Base-by-base conservation (phyloP, 352 stramenopile species). In the Pythium angustatum region DNA sequence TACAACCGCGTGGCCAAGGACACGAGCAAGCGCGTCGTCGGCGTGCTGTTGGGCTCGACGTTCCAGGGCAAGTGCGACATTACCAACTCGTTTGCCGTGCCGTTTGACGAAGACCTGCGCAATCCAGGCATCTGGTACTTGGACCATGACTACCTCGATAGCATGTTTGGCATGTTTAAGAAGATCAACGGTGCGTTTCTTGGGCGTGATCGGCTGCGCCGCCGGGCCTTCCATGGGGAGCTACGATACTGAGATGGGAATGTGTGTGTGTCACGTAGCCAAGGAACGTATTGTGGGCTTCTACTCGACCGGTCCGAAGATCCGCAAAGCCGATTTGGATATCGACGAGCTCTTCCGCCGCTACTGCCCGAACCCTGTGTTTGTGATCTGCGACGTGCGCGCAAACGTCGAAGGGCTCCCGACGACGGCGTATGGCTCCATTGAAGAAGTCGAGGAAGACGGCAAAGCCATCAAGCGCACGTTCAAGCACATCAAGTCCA, bases 121-220 rank as follows among this genome's bases (percentile, higher is more conserved):
- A 99, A 99, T 80, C 91, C 93, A 36, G 83, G 81, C 22, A 98
- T 99, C 53, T 99, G 98, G 93, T 99, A 99, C 79, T 79, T 99
- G 43, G 98, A 99, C 85, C 97, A 99, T 79, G 98, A 99, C 81
- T 99, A 98, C 71, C 78, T 99, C 40, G 97, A 99, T 75, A 99
- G 85, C 72, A 99, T 99, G 97, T 96, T 90, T 65, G 67, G 75
- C 53, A 98, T 98, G 91, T 98, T 97, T 74, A 96, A 94, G 78
- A 97, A 98, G 77, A 96, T 98, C 61, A 97, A 95, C 64, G 87
- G 81, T 90, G 66, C 66, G 76, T 83, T 6, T 40, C 10, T 58
- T 21, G 34, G 5, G 34, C n/a, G n/a, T n/a, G n/a, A n/a, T n/a
- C n/a, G n/a, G n/a, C n/a, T n/a, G n/a, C n/a, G n/a, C n/a, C n/a